Base-by-base conservation (phyloP, 495 filamentous ascomycete genomes). In the Xanthoparmelia taractica region DNA sequence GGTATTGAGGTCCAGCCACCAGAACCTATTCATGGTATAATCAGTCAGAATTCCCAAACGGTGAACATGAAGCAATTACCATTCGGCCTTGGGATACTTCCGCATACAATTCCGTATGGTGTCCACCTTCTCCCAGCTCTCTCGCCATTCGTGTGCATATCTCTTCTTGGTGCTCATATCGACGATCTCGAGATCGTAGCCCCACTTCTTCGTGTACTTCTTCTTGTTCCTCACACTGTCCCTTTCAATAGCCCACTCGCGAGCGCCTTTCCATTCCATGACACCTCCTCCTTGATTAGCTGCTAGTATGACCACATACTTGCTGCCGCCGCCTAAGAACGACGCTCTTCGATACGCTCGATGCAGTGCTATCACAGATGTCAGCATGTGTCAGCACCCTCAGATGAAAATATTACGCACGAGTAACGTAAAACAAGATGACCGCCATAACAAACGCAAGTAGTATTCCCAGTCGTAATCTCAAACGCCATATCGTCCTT, bases 91-190 rank as follows among this genome's bases (percentile, higher is more conserved):
- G 29, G 94, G 95, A 70, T 97, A 94, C 74, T 96, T 96, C 72
- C 84, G 82, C 82, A 99, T 89, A 36, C 87, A 85, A 61, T 94
- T 90, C 63, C 95, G 87, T 66, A 99, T 88, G 54, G 91, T 88
- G 72, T 99, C 94, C 60, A 96, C 92, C 80, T 97, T 97, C 77
- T 99, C 94, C 94, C 94, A 99, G 72, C 92, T 93, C 75, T 99
- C 94, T 69, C 94, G 82, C 94, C 94, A 99, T 71, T 99, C 94
- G 73, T 99, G 95, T 55, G 94, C 95, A 72, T 99, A 99, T 37
- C 92, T 84, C 75, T 96, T 97, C 84, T 97, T 95, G 31, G 92
- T 96, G 72, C 90, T 88, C 92, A 99, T 92, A 69, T 99, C 95
- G 63, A 96, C 91, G 63, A 97, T 86, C 70, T 99, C 94, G 59